Percentiles rank a stretch among this genome's conserved stretches.
Evolutionary conservation across 2,329 filamentous ascomycete species (phyloP).

Genomic region (Ophiobolus disseminans): DNA sequence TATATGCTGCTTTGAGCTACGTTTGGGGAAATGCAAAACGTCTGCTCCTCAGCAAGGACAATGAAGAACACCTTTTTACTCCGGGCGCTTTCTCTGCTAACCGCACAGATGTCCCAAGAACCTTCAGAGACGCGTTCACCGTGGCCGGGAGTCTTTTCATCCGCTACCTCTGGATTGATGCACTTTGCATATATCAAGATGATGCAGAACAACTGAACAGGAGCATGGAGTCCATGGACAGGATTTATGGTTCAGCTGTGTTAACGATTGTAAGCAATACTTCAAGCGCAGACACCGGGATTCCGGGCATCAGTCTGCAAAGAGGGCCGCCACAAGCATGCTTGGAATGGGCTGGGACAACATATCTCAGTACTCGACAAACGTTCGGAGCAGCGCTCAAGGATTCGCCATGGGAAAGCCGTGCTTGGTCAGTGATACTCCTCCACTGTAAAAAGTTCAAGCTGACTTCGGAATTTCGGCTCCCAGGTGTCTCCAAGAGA

Average conservation of each 20-base stretch:
- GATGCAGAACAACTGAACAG: conserved; percentile 12
- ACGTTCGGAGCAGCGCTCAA: conserved; percentile 1
- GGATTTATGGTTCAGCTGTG: conserved; percentile 11
- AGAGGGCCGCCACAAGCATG: conserved; percentile 1
- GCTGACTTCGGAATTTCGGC: background rate
- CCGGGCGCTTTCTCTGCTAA: conserved; percentile 4
- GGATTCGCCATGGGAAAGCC: conserved; percentile 7
- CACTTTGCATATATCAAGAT: conserved; percentile 13
- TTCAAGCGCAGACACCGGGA: conserved; percentile 7
- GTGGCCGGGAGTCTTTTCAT: conserved; percentile 4
- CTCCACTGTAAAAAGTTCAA: background rate
- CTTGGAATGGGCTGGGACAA: conserved; percentile 1
- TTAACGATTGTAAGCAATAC: conserved; percentile 15
- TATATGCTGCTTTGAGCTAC: conserved; percentile 10
- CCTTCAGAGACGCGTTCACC: conserved; percentile 11
- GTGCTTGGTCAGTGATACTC: conserved; percentile 8
- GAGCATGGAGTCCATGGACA: conserved; percentile 10
- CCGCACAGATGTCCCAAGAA: conserved; percentile 1
- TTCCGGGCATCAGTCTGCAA: conserved; percentile 5
- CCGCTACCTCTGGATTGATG: conserved; percentile 22
- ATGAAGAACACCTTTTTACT: background rate
- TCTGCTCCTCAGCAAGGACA: conserved; percentile 1
- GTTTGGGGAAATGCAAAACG: conserved; percentile 9
- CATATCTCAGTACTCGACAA: conserved; percentile 1
- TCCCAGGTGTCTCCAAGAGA: conserved; percentile 11